These are phyloP conservation scores for Ophiostoma populinum DNA, from an alignment of 2,329 filamentous ascomycete species.

Conservation along the genomic window DNA sequence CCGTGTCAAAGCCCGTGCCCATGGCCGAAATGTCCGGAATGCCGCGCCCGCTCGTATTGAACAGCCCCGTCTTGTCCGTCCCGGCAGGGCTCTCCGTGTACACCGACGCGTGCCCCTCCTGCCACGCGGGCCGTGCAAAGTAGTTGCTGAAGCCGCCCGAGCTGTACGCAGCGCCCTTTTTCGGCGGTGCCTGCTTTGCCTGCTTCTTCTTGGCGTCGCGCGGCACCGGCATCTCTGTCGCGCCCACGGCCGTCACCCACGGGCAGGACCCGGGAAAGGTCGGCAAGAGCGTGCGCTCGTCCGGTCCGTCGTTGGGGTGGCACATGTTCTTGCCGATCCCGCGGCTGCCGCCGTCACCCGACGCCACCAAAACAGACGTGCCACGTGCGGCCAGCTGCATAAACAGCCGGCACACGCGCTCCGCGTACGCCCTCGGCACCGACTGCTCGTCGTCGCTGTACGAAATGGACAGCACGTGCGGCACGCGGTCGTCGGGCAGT, in stretches of 20 bases:
- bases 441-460: constrained; percentile 42
- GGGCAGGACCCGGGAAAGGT: constrained; percentile 51
- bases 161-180: constrained; percentile 25
- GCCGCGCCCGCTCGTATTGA: constrained; percentile 28
- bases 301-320: constrained; percentile 38
- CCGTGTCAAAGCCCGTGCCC: constrained; percentile 35
- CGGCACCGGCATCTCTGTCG: constrained; percentile 22
- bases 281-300: constrained; percentile 36
- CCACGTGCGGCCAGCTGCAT: constrained; percentile 35
- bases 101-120: constrained; percentile 21
- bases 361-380: constrained; percentile 30
- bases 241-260: constrained; percentile 50
- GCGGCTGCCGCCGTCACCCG: constrained; percentile 32
- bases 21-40: constrained; percentile 37
- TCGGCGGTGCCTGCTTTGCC: no score
- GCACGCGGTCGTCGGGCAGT: constrained; percentile 26
- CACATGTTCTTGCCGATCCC: constrained; percentile 32
- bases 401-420: constrained; percentile 33
- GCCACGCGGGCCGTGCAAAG: constrained; percentile 29
- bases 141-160: constrained; percentile 35
- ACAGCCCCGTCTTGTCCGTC: constrained; percentile 18
- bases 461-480: constrained; percentile 38
- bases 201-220: no score
- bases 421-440: constrained; percentile 33
- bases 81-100: constrained; percentile 23